Evolutionary conservation across 352 stramenopile species (phyloP), one percentile per base, ranked within the genome.

Genomic region (Pythium grandisporangium): DNA sequence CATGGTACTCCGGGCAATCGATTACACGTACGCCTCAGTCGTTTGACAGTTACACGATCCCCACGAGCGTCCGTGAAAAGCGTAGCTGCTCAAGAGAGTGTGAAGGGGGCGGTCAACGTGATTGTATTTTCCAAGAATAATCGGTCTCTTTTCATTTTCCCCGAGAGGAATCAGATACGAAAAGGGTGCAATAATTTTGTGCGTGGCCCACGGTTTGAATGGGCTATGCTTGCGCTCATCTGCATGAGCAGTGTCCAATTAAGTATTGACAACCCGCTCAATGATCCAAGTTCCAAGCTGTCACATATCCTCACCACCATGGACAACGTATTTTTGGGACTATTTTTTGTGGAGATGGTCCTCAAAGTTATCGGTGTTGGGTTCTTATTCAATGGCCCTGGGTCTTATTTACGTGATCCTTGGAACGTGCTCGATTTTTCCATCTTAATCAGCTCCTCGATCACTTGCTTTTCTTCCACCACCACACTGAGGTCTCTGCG

Each of bases 391-490:
- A 78, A 73, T 23, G 62, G 76, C 21, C 42, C 48, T 17, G 23
- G 42, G 6, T 64, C 79, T 16, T 95, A 95, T 48, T 33, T 95
- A 14, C 55, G 67, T 13, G 55, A 78, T 37, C 47, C 57, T 7
- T 95, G 83, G 83, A 93, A 93, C 42, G 37, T 84, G 0, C 51
- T 95, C 29, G 80, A 95, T 41, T 70, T 84, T 37, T 21, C 50
- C 22, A 80, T 93, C 29, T 49, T 93, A 3, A 30, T 72, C 8
- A 57, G 73, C 17, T 83, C 69, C 0, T 49, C 77, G 2, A 27
- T 60, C 10, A 70, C 61, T 34, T 16, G 75, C 2, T 58, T 74
- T 20, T 68, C 57, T 5, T 66, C 58, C 2, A 68, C 51, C 49
- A 73, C 73, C 26, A 51, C 47, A 2, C 32, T 78, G 27, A 60